Conservation (phyloP, 2,329 filamentous ascomycete species). For the Huntiella abstrusa region DNA sequence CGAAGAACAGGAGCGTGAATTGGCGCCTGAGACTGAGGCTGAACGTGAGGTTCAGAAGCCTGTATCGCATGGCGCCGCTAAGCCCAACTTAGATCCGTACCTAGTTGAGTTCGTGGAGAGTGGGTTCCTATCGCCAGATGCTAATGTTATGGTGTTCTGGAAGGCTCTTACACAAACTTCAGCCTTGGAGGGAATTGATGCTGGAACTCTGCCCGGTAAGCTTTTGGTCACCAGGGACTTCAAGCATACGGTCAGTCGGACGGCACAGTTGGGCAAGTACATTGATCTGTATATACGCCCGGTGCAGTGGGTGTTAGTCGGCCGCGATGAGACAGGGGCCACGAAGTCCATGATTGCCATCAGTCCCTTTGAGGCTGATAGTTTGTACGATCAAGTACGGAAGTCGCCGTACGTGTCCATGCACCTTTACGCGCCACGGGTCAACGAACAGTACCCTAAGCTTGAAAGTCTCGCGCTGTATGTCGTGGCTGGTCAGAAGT, state of each 20-base stretch:
- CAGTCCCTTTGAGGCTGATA: slow-evolving; percentile 41
- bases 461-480: slow-evolving; percentile 30
- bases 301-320: slow-evolving; percentile 32
- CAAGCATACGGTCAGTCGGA: slow-evolving; percentile 5
- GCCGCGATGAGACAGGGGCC: not conserved
- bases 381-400: slow-evolving; percentile 24
- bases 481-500: slow-evolving; percentile 17
- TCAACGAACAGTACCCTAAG: slow-evolving; percentile 19
- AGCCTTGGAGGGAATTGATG: slow-evolving; percentile 19
- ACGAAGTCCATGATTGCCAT: slow-evolving; percentile 28
- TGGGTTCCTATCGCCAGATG: slow-evolving; percentile 17
- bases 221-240: slow-evolving; percentile 34
- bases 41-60: slow-evolving; percentile 37
- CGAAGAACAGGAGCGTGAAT: slow-evolving; percentile 52
- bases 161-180: slow-evolving; percentile 22
- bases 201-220: slow-evolving; percentile 19
- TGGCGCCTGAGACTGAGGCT: slow-evolving; percentile 43
- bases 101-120: slow-evolving; percentile 22
- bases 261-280: not conserved
- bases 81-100: slow-evolving; percentile 19
- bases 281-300: slow-evolving; percentile 30
- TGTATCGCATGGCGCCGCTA: slow-evolving; percentile 18
- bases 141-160: slow-evolving; percentile 27
- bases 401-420: slow-evolving; percentile 21
- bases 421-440: slow-evolving; percentile 32